A percentile compares a stretch with the other conserved stretches of the same genome.
Evolutionary conservation across 2,329 filamentous ascomycete species (phyloP).

Genomic region (Tolypocladium amazonense): DNA sequence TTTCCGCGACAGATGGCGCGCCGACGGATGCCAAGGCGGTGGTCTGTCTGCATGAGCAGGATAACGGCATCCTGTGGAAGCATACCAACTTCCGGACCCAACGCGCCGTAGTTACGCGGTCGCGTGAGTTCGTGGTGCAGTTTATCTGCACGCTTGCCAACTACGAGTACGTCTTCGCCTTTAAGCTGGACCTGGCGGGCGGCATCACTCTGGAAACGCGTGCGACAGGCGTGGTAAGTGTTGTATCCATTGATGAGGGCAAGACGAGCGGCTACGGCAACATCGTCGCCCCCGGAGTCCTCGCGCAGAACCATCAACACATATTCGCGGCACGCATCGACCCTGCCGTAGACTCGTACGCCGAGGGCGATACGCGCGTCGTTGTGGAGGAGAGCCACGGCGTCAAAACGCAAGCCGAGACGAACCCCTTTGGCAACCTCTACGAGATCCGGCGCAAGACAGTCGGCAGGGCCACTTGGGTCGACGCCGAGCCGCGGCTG

Average conservation of each 20-base stretch:
- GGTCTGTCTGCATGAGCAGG: slow-evolving; percentile 60
- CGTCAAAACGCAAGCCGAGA: slow-evolving; percentile 31
- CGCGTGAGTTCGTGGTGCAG: slow-evolving; percentile 54
- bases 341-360: slow-evolving; percentile 43
- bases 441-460: slow-evolving; percentile 42
- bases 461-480: slow-evolving; percentile 32
- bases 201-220: slow-evolving; percentile 51
- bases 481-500: slow-evolving; percentile 41
- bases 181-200: slow-evolving; percentile 50
- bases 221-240: slow-evolving; percentile 55
- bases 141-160: slow-evolving; percentile 60
- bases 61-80: slow-evolving; percentile 62
- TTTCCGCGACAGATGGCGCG: slow-evolving; percentile 42
- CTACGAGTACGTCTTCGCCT: slow-evolving; percentile 53
- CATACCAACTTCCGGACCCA: slow-evolving; percentile 59
- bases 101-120: slow-evolving; percentile 47
- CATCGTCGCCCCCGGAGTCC: slow-evolving; percentile 50
- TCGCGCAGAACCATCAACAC: slow-evolving; percentile 63
- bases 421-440: slow-evolving; percentile 51
- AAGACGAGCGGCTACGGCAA: slow-evolving; percentile 44
- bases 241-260: slow-evolving; percentile 47
- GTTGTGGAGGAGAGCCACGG: slow-evolving; percentile 26
- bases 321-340: slow-evolving; percentile 57
- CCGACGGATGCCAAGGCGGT: slow-evolving; percentile 43
- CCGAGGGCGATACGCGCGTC: slow-evolving; percentile 38